Percentiles rank a stretch among this genome's conserved stretches.
Conservation (phyloP, 352 stramenopile genomes). For the Saprolegnia parasitica region DNA sequence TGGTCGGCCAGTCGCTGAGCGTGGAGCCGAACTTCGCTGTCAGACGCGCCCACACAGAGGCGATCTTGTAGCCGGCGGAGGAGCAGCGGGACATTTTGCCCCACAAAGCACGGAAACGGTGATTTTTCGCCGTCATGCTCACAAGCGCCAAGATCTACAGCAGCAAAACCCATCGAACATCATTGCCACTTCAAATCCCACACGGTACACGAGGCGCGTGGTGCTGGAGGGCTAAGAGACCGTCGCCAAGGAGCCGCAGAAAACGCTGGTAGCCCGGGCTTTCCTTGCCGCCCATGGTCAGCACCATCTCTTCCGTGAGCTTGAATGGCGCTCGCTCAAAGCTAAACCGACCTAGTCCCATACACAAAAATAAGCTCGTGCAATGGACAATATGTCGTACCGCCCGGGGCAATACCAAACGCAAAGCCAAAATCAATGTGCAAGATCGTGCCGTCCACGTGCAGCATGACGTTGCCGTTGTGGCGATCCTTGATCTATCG, state of each 20-base stretch:
- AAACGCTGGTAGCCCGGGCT: conserved; percentile 87
- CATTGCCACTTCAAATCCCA: conserved; percentile 50
- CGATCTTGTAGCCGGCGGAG: conserved; percentile 49
- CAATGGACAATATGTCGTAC: conserved; percentile 43
- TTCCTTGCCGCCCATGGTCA: conserved; percentile 84
- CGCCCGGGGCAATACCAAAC: conserved; percentile 93
- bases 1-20: conserved; percentile 61
- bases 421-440: conserved; percentile 99
- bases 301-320: conserved; percentile 95
- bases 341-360: conserved; percentile 60
- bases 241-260: conserved; percentile 87
- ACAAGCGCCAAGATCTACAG: conserved; percentile 89
- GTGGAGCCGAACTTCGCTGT: conserved; percentile 49
- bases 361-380: not conserved
- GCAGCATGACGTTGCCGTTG: conserved; percentile 98
- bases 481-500: conserved; percentile 95
- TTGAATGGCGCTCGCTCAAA: conserved; percentile 98
- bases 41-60: conserved; percentile 50
- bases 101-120: conserved; percentile 91
- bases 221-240: conserved; percentile 92
- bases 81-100: conserved; percentile 40
- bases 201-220: conserved; percentile 39
- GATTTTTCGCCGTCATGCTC: conserved; percentile 91
- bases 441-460: conserved; percentile 92
- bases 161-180: conserved; percentile 62